Base-by-base conservation (phyloP, 768 basidiomycete genomes). In the Dioszegia crocea region DNA sequence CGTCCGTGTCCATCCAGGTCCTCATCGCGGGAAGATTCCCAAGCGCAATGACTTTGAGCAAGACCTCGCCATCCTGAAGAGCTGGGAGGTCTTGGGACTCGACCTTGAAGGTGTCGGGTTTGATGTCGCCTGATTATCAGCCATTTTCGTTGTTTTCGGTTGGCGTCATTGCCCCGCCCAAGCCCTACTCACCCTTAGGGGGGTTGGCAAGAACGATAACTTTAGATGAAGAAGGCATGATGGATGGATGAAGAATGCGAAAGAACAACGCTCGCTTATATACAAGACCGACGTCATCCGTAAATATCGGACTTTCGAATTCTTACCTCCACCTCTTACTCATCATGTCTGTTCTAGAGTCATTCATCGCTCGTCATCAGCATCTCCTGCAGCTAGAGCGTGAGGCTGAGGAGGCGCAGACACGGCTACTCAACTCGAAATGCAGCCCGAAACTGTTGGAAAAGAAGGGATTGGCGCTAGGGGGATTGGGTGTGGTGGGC, bases 361-460 rank as follows among this genome's bases (percentile, higher is more conserved):
- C 62, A 36, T 77, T 73, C 59, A 55, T 73, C 30, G 57, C 50
- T 1, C 64, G 72, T 1, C 68, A 70, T 36, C 62, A 79, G 1
- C 61, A 78, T 3, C 82, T 98, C 17, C 81, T 96, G 4, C 66
- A 81, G 11, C 79, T 78, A 57, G 94, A 98, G 77, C 84, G 88
- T 27, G 82, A 84, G 41, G 88, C 88, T n/a, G 94, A 97, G 68
- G 83, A 91, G 62, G 85, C 87, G 59, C 83, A 88, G 38, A 88
- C 83, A 14, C 84, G 87, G 8, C 80, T 96, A 45, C 78, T 94
- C 31, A 80, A 92, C 19, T 86, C 88, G 9, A 89, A 89, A 57
- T 91, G 89, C 68, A 83, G 86, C 1, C 86, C 87, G 0, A 88
- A 85, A 63, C 80, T 92, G 9, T 81, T 98, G n/a, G 91, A 94